Percentiles rank a stretch among this genome's conserved stretches.
phyloP scores from a whole-genome alignment of 768 basidiomycete genomes.

The Stropharia rugosoannulata region DNA sequence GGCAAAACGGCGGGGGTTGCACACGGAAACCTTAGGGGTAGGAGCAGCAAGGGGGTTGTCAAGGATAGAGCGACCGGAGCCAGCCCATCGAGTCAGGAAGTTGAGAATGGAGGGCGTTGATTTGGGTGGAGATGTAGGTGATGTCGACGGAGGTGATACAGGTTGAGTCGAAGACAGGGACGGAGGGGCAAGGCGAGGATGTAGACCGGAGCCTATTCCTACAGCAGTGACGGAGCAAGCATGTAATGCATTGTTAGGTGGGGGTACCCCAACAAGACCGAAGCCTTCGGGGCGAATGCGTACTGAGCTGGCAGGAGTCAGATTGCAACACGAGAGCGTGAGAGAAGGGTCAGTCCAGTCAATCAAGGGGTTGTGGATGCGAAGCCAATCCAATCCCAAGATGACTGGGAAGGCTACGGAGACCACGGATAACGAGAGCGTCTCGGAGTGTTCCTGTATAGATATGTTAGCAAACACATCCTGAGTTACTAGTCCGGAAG shows the following conservation, averaged over 20 bases:
- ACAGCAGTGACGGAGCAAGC: constrained; percentile 14
- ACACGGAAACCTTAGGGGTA: constrained; percentile 13
- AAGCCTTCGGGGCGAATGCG: no score
- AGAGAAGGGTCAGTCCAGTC: no score
- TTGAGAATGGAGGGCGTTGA: constrained; percentile 9
- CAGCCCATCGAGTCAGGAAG: constrained; percentile 12
- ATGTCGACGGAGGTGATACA: background rate
- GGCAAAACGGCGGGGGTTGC: constrained; percentile 15
- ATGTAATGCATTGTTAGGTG: background rate
- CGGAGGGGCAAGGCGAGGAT: constrained; percentile 5
- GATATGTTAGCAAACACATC: constrained; percentile 30
- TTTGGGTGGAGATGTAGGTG: background rate
- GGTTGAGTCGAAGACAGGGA: background rate
- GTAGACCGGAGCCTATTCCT: constrained; percentile 29
- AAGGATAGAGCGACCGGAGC: constrained; percentile 17
- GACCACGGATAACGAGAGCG: constrained; percentile 28
- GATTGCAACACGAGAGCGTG: no score
- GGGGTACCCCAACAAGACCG: no score
- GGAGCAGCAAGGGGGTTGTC: constrained; percentile 4
- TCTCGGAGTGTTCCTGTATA: constrained; percentile 29
- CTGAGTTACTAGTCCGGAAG: constrained; percentile 38
- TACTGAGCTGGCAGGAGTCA: no score
- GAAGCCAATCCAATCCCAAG: no score
- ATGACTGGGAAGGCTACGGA: constrained; percentile 26
- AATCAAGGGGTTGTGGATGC: no score